A percentile compares a stretch with the other conserved stretches of the same genome.
phyloP scores from a whole-genome alignment of 805 yeast species.

The Suhomyces prunicola region DNA sequence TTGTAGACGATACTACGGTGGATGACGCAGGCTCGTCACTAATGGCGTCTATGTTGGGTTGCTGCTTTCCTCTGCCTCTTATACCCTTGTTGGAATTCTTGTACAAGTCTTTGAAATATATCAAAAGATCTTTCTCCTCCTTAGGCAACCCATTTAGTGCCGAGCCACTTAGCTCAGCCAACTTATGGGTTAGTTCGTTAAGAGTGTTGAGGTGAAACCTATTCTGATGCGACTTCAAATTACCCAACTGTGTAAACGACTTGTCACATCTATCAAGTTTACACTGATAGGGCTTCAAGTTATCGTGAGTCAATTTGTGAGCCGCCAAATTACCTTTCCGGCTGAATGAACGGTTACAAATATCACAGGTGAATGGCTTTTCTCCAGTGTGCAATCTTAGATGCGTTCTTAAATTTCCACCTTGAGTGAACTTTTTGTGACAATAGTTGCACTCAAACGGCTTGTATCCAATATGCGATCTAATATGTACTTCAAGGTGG shows the following conservation, averaged over 20 bases:
- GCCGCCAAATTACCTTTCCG: conserved; percentile 91
- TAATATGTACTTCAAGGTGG: conserved; percentile 82
- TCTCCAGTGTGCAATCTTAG: conserved; percentile 87
- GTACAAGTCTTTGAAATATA: conserved; percentile 77
- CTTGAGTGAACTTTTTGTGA: conserved; percentile 81
- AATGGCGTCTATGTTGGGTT: conserved; percentile 4
- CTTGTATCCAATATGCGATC: conserved; percentile 83
- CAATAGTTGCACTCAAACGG: conserved; percentile 81
- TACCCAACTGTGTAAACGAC: conserved; percentile 87
- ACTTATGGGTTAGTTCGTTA: conserved; percentile 58
- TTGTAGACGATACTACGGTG: neutral
- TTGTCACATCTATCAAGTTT: conserved; percentile 78
- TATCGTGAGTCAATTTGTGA: conserved; percentile 78
- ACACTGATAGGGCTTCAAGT: conserved; percentile 75
- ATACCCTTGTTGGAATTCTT: conserved; percentile 90
- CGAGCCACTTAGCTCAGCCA: conserved; percentile 58
- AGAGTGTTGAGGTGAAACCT: conserved; percentile 77
- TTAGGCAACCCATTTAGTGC: conserved; percentile 47
- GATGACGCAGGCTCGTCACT: conserved; percentile 8
- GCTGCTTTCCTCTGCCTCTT: conserved; percentile 75
- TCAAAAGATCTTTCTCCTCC: conserved; percentile 65
- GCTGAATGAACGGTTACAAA: conserved; percentile 75
- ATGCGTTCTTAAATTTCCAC: conserved; percentile 87
- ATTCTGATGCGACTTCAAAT: conserved; percentile 91
- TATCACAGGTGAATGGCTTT: conserved; percentile 78